phyloP scores from a whole-genome alignment of 2,329 filamentous ascomycete species.

The Beauveria brongniartii region DNA sequence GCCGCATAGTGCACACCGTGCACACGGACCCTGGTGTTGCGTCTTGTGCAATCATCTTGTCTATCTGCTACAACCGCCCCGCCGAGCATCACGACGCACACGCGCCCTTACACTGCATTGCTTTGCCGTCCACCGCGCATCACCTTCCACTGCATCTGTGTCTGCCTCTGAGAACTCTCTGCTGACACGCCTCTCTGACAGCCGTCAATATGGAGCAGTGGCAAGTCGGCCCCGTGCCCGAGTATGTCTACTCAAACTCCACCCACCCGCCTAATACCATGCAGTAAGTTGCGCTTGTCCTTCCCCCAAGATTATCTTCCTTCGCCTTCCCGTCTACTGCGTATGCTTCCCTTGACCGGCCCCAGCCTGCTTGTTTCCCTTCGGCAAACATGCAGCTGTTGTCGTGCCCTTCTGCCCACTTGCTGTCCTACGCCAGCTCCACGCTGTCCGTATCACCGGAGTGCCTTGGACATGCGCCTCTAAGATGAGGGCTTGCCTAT shows the following conservation, averaged over 20 bases:
- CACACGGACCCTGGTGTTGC: neutral
- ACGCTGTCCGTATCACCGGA: neutral
- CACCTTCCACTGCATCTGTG: neutral
- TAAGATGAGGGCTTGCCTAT: neutral
- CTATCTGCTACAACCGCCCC: neutral
- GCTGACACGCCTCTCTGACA: neutral
- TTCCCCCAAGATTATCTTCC: neutral
- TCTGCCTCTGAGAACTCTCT: neutral
- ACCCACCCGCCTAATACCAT: conserved; percentile 47
- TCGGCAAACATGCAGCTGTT: conserved; percentile 2
- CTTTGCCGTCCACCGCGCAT: neutral
- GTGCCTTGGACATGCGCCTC: neutral
- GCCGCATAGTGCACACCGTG: neutral
- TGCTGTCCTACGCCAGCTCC: neutral
- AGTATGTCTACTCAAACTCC: conserved; percentile 49
- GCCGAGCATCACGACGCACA: neutral
- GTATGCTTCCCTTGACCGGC: neutral
- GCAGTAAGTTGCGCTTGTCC: conserved; percentile 44
- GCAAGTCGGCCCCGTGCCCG: conserved; percentile 53
- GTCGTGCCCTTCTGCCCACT: neutral
- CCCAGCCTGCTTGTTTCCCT: conserved; percentile 1
- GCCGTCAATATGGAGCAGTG: conserved; percentile 45
- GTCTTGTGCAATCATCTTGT: conserved; percentile 2
- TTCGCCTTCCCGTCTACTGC: neutral
- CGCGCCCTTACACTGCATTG: conserved; percentile 6